A percentile compares a stretch with the other conserved stretches of the same genome.
Conservation (phyloP, 768 basidiomycete genomes). For the Mycena galopus region DNA sequence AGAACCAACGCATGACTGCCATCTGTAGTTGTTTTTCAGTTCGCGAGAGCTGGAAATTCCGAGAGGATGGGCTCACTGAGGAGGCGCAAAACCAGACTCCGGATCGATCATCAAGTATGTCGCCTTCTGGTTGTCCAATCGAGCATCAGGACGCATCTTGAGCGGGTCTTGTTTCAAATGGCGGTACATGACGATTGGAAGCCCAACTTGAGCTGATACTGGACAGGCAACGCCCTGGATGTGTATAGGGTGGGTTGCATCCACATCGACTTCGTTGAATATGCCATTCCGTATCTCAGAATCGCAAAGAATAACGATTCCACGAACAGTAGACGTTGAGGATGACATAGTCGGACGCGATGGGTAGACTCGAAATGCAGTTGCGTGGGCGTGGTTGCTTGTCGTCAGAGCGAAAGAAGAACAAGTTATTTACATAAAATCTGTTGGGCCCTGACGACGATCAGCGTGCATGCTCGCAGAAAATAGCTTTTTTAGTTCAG, state of each 20-base stretch:
- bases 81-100: slow-evolving; percentile 41
- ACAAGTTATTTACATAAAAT: too few relatives aligned
- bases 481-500: too few relatives aligned
- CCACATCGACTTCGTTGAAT: slow-evolving; percentile 6
- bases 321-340: not conserved
- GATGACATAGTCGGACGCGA: not conserved
- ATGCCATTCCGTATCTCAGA: not conserved
- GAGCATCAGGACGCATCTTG: slow-evolving; percentile 37
- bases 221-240: slow-evolving; percentile 40
- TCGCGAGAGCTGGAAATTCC: not conserved
- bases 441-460: too few relatives aligned
- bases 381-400: too few relatives aligned
- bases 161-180: slow-evolving; percentile 38
- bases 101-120: slow-evolving; percentile 47
- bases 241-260: slow-evolving; percentile 43
- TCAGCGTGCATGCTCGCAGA: too few relatives aligned
- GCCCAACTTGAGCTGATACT: slow-evolving; percentile 43
- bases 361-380: not conserved
- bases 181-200: slow-evolving; percentile 46
- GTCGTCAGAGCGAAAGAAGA: too few relatives aligned
- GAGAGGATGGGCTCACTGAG: slow-evolving; percentile 31
- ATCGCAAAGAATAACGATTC: not conserved
- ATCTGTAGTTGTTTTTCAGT: slow-evolving; percentile 11
- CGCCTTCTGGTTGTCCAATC: slow-evolving; percentile 47
- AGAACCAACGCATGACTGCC: slow-evolving; percentile 32